A percentile compares a stretch with the other conserved stretches of the same genome.
phyloP scores from a whole-genome alignment of 805 yeast species.

The Yarrowia keelungensis region DNA sequence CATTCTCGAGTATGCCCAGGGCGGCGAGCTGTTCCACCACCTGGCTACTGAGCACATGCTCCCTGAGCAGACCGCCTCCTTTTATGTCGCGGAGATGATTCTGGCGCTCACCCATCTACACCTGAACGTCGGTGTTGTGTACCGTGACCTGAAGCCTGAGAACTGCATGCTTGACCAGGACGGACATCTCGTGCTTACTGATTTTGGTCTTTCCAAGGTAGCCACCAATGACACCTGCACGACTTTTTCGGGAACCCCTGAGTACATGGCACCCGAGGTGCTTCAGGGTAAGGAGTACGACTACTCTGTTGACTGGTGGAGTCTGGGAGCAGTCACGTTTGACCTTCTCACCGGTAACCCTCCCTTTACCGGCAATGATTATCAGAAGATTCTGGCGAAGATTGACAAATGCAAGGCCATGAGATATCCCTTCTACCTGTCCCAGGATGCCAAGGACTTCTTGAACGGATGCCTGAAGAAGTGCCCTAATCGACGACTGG shows the following conservation, averaged over 20 bases:
- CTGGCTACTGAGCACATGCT: conserved; percentile 58
- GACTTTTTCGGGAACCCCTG: conserved; percentile 77
- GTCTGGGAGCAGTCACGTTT: conserved; percentile 79
- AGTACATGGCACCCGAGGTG: conserved; percentile 91
- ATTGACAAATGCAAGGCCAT: conserved; percentile 69
- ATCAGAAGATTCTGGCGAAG: conserved; percentile 76
- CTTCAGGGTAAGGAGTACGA: conserved; percentile 78
- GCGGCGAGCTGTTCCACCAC: conserved; percentile 83
- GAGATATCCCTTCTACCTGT: conserved; percentile 74
- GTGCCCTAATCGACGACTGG: conserved; percentile 69
- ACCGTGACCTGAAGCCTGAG: conserved; percentile 89
- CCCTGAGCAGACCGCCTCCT: conserved; percentile 71
- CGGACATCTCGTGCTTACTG: conserved; percentile 87
- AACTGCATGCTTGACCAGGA: conserved; percentile 76
- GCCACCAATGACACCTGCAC: conserved; percentile 56
- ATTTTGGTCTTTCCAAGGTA: conserved; percentile 73
- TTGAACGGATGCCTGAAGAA: conserved; percentile 69
- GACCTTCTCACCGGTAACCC: conserved; percentile 87
- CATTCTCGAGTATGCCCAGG: conserved; percentile 81
- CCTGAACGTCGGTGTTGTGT: conserved; percentile 73
- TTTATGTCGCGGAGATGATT: conserved; percentile 80
- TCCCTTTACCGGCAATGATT: conserved; percentile 85
- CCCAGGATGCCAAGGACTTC: conserved; percentile 81
- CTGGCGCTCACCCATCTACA: conserved; percentile 80
- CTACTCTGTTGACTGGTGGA: conserved; percentile 89